Percentiles rank a stretch among this genome's conserved stretches.
Evolutionary conservation across 2,329 filamentous ascomycete species (phyloP).

Genomic region (Xylariaceae sp.): DNA sequence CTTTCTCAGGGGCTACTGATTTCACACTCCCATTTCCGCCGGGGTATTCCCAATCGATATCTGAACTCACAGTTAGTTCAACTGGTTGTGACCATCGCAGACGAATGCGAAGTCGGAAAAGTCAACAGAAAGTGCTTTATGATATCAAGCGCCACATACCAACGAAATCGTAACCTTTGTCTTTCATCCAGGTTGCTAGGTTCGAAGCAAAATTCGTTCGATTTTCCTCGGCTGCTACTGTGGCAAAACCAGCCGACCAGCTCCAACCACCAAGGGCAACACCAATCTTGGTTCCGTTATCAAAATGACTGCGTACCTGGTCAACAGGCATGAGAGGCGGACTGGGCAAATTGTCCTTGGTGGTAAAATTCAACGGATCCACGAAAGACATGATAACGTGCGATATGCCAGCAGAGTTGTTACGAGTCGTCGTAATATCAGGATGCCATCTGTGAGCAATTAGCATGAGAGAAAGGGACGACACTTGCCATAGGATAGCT

Average conservation of each 20-base stretch:
- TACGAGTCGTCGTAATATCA: background rate
- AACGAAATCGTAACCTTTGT: conserved; percentile 13
- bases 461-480: background rate
- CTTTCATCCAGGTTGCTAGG: conserved; percentile 5
- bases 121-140: background rate
- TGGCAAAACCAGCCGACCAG: conserved; percentile 1
- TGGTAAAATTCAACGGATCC: conserved; percentile 8
- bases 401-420: conserved; percentile 3
- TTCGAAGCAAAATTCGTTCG: conserved; percentile 8
- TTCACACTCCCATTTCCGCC: conserved; percentile 11
- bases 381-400: conserved; percentile 15
- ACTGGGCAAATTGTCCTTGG: background rate
- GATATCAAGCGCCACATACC: conserved; percentile 5
- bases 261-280: conserved; percentile 17
- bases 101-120: background rate
- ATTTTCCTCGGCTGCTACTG: conserved; percentile 1
- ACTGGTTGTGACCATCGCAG: background rate
- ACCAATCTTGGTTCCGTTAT: conserved; percentile 10
- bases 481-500: background rate
- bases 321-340: conserved; percentile 3
- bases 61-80: conserved; percentile 1
- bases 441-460: conserved; percentile 7
- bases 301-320: conserved; percentile 5
- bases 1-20: background rate
- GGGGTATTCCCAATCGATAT: conserved; percentile 18